Evolutionary conservation across 495 filamentous ascomycete species (phyloP), one percentile per base, ranked within the genome.

Genomic region (Polyplosphaeria fusca): DNA sequence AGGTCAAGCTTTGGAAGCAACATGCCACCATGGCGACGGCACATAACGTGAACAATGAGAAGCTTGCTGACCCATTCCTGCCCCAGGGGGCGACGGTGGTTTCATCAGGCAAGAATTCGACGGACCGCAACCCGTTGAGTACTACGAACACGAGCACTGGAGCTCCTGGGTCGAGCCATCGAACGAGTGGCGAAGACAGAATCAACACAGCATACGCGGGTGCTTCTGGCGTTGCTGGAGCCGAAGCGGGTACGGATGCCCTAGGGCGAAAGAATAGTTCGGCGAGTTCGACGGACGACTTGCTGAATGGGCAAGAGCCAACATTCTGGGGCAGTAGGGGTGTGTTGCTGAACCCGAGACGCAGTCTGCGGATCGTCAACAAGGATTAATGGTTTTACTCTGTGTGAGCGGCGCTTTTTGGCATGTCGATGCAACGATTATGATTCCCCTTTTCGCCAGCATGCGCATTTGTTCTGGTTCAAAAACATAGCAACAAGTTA

Each of bases 291-390:
- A 72, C 73, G 22, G 81, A 85, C 61, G 75, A 84, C 59, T 63
- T 88, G 58, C 45, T 88, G 28, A 74, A 75, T 4, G 83, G 82
- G 20, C 73, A 77, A 62, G 84, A 89, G 67, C 86, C 86, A 63
- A 87, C 79, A 52, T 90, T 89, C 64, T 82, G 86, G 60, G 85
- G 66, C 19, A 32, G 35, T 14, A 67, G 40, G 35, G 71, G 82
- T 39, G 86, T 89, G 18, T 67, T 89, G 61, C 62, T 89, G 69
- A 84, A 83, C 55, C 86, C 86, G 50, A 78, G 84, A 65, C 75
- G 87, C 64, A 88, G 85, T 61, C 71, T 90, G 71, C 71, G 84
- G 65, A 85, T 89, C 35, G 83, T 88, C 14, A 90, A 90, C 74
- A 64, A 64, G 32, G 71, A 73, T 53, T 73, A 48, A 60, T n/a